Conservation (phyloP, 1,284 basidiomycete species). For the Tylopilus microsporus region DNA sequence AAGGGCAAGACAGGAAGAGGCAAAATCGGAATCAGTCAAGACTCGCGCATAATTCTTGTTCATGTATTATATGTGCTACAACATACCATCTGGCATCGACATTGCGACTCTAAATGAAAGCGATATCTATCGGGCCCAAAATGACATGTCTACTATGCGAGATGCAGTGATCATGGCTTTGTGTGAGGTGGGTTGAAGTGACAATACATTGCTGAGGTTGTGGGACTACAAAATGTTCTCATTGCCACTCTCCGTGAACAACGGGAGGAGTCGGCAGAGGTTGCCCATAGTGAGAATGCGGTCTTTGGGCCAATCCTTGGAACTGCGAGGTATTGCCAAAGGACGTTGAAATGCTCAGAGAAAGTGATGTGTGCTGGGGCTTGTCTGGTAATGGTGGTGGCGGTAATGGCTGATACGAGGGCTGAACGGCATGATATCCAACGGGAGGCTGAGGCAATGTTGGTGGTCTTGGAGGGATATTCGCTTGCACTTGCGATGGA, state of each 20-base stretch:
- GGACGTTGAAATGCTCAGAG: constrained; percentile 29
- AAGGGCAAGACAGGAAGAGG: constrained; percentile 23
- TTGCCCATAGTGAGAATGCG: constrained; percentile 26
- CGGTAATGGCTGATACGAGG: constrained; percentile 37
- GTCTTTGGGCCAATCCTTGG: constrained; percentile 41
- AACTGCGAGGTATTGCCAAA: constrained; percentile 32
- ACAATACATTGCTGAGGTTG: constrained; percentile 16
- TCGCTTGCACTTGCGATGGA: constrained; percentile 24
- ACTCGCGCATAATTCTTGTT: constrained; percentile 2
- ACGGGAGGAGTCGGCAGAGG: constrained; percentile 23
- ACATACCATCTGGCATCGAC: neutral
- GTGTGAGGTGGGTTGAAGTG: constrained; percentile 6
- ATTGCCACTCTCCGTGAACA: constrained; percentile 27
- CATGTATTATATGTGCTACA: constrained; percentile 14
- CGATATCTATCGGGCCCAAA: constrained; percentile 2
- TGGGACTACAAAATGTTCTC: constrained; percentile 11
- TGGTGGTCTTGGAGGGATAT: constrained; percentile 27
- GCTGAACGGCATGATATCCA: constrained; percentile 31
- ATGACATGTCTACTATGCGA: constrained; percentile 5
- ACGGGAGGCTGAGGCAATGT: constrained; percentile 41
- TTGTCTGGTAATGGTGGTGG: constrained; percentile 32
- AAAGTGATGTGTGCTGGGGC: constrained; percentile 24
- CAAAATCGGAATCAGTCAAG: constrained; percentile 1
- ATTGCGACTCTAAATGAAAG: constrained; percentile 14
- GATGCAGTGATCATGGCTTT: constrained; percentile 10